Conservation (phyloP, 164 flowering plant genomes). For the Paratinospora sagittata region DNA sequence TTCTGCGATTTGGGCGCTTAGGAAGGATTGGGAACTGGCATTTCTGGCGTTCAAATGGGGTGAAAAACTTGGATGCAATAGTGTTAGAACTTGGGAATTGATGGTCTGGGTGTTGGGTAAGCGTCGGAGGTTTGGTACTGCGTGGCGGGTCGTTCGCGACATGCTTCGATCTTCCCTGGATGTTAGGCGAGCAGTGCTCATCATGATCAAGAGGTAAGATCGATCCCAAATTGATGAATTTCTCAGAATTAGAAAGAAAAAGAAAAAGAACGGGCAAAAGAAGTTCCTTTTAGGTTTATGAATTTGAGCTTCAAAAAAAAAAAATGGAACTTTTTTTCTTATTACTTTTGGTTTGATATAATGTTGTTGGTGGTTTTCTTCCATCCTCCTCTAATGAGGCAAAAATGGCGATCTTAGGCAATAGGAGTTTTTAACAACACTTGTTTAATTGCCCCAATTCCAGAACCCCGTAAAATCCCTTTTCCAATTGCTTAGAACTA, state of each 20-base stretch:
- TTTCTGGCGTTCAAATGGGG: conserved; percentile 75
- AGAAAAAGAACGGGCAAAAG: too few species aligned
- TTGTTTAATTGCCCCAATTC: background rate
- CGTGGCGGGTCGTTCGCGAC: conserved; percentile 69
- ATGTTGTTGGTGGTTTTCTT: background rate
- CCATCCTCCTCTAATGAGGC: too few species aligned
- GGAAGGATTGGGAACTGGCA: conserved; percentile 69
- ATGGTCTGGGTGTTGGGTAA: conserved; percentile 71
- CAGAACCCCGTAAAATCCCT: background rate
- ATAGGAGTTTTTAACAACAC: too few species aligned
- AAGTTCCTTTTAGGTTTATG: background rate
- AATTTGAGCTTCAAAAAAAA: background rate
- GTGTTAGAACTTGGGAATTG: conserved; percentile 41
- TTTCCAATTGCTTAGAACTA: background rate
- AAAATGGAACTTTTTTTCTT: background rate
- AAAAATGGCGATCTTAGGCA: too few species aligned
- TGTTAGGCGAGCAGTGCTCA: conserved; percentile 44
- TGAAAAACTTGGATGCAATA: conserved; percentile 31
- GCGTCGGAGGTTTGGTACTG: conserved; percentile 51
- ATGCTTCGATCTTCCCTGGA: conserved; percentile 32
- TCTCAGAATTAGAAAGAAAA: too few species aligned
- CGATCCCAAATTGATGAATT: too few species aligned
- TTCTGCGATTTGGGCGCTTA: conserved; percentile 53
- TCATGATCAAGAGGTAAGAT: conserved; percentile 75
- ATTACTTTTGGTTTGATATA: background rate